phyloP scores from a whole-genome alignment of 306 rosid species.

The Inga leiocalycina region DNA sequence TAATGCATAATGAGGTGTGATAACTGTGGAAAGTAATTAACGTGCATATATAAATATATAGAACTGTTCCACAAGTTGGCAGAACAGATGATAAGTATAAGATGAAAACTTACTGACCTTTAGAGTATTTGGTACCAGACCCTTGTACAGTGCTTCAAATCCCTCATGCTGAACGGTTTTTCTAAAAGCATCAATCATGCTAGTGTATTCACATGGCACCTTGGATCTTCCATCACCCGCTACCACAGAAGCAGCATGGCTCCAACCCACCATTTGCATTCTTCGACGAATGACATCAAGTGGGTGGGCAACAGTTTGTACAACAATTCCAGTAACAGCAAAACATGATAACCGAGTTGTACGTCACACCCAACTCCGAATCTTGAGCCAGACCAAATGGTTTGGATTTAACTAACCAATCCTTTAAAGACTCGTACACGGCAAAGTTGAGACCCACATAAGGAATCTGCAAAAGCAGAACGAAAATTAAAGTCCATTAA shows the following conservation, averaged over 20 bases:
- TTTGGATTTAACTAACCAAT: conserved; percentile 69
- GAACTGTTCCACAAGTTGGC: neutral
- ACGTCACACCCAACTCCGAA: conserved; percentile 84
- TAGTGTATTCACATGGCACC: conserved; percentile 73
- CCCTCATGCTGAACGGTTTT: conserved; percentile 94
- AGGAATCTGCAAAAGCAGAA: conserved; percentile 65
- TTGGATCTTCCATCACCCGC: conserved; percentile 76
- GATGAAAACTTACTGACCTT: conserved; percentile 65
- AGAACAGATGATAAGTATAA: conserved; percentile 15
- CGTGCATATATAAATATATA: neutral
- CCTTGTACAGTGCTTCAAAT: conserved; percentile 95
- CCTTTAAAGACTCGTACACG: conserved; percentile 92
- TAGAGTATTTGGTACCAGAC: conserved; percentile 95
- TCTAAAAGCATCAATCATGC: conserved; percentile 97
- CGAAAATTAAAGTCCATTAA: conserved; percentile 29
- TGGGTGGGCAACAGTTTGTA: conserved; percentile 97
- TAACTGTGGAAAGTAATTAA: neutral
- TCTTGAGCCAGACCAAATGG: conserved; percentile 75
- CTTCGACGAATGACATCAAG: conserved; percentile 97
- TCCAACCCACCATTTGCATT: conserved; percentile 88
- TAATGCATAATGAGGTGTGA: neutral
- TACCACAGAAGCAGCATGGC: too few species aligned
- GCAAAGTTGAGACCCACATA: conserved; percentile 98
- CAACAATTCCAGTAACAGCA: conserved; percentile 94
- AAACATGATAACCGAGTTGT: conserved; percentile 91